Conservation (phyloP, 2,329 filamentous ascomycete genomes). For the Colletotrichum chlorophyti region DNA sequence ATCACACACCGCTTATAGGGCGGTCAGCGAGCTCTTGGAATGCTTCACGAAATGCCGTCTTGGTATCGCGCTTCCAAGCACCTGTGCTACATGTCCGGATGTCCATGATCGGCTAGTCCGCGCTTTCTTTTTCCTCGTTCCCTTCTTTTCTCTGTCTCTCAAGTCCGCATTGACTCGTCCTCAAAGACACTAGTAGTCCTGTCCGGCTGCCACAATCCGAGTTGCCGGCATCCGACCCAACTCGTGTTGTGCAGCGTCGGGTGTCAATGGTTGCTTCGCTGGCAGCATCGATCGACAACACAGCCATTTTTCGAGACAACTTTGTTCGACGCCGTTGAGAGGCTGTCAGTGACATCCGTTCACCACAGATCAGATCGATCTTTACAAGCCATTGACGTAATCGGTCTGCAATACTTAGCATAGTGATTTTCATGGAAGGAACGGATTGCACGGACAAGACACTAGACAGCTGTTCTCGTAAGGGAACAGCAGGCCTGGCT, state of each 20-base stretch:
- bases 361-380: neutral
- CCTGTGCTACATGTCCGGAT: no score
- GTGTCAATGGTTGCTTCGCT: neutral
- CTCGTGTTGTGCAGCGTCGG: neutral
- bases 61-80: neutral
- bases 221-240: neutral
- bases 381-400: conserved; percentile 22
- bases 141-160: neutral
- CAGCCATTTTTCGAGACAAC: neutral
- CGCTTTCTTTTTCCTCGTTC: no score
- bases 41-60: no score
- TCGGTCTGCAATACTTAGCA: neutral
- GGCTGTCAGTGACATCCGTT: conserved; percentile 9
- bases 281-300: neutral
- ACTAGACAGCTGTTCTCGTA: neutral
- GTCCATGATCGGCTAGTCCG: no score
- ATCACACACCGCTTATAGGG: conserved; percentile 20
- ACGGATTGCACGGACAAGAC: neutral
- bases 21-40: conserved; percentile 5
- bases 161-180: conserved; percentile 1
- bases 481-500: neutral
- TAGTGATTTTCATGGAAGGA: neutral
- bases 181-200: neutral
- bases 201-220: neutral
- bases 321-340: neutral